These are phyloP conservation scores for Arachnomyces sp. DNA, from an alignment of 2,329 filamentous ascomycete species.

Conservation along the genomic window DNA sequence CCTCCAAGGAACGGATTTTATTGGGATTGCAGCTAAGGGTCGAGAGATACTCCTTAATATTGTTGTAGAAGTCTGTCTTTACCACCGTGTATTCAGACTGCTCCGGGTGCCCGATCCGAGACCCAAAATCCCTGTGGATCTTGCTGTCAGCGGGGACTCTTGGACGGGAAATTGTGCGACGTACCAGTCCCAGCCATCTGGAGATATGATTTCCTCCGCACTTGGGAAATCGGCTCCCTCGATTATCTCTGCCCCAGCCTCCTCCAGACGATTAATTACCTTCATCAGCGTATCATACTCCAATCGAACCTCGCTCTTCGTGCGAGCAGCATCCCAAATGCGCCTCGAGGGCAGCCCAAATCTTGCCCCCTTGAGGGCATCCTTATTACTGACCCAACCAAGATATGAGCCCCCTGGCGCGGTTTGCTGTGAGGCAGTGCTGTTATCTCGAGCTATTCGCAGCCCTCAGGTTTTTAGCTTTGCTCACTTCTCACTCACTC, in stretches of 20 bases:
- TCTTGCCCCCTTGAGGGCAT: constrained; percentile 49
- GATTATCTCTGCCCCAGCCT: constrained; percentile 57
- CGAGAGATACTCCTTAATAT: constrained; percentile 55
- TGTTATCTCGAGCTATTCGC: constrained; percentile 49
- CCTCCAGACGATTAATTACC: constrained; percentile 46
- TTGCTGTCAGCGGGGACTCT: not conserved
- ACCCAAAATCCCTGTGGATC: constrained; percentile 48
- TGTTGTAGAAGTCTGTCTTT: constrained; percentile 55
- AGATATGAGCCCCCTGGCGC: constrained; percentile 33
- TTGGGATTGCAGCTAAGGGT: constrained; percentile 51
- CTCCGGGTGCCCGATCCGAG: constrained; percentile 53
- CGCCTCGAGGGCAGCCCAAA: constrained; percentile 66
- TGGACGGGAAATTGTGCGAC: not conserved
- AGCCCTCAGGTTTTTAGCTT: too few species aligned
- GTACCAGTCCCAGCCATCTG: constrained; percentile 63
- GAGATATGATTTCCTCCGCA: constrained; percentile 54
- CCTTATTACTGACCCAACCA: constrained; percentile 47
- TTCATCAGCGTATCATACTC: constrained; percentile 48
- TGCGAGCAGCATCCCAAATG: constrained; percentile 49
- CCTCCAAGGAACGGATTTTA: constrained; percentile 48
- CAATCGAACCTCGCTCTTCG: constrained; percentile 42
- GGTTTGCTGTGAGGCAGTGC: constrained; percentile 48
- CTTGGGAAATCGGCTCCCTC: constrained; percentile 62
- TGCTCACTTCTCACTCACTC: too few species aligned
- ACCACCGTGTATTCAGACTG: constrained; percentile 66